phyloP scores from a whole-genome alignment of 129 eudicot genomes.

The Lactuca sativa region DNA sequence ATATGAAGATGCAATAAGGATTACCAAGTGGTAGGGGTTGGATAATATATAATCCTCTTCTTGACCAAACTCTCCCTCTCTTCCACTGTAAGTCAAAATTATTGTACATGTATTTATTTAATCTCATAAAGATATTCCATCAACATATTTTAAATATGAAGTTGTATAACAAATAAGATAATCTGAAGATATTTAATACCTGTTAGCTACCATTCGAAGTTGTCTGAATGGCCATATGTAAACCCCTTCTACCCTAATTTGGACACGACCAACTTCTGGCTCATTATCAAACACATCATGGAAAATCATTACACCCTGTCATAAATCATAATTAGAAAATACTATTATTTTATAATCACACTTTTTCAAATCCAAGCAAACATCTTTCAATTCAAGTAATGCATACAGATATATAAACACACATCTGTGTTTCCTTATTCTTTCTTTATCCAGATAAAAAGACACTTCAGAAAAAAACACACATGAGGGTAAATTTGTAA shows the following conservation, averaged over 20 bases:
- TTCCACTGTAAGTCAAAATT: constrained; percentile 61
- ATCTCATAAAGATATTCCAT: constrained; percentile 12
- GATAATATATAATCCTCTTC: constrained; percentile 88
- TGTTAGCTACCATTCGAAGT: constrained; percentile 93
- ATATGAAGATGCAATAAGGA: constrained; percentile 7
- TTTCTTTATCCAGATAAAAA: too few species aligned
- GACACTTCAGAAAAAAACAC: too few species aligned
- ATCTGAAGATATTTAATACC: constrained; percentile 37
- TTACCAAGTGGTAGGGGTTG: constrained; percentile 97
- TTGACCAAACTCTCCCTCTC: constrained; percentile 78
- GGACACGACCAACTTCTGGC: constrained; percentile 77
- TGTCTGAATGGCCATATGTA: constrained; percentile 99
- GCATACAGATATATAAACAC: too few species aligned
- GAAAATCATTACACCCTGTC: constrained; percentile 84
- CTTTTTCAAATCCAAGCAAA: neutral
- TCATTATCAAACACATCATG: constrained; percentile 89
- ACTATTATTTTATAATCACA: neutral
- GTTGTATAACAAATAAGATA: neutral
- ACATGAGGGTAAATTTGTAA: too few species aligned
- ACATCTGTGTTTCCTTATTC: too few species aligned
- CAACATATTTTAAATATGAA: neutral
- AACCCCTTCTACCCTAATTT: constrained; percentile 92
- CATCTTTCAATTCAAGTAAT: too few species aligned
- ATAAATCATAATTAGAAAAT: neutral
- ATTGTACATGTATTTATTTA: constrained; percentile 14